Percentiles rank a stretch among this genome's conserved stretches.
phyloP scores from a whole-genome alignment of 345 rosid species.

The Triadica sebifera region DNA sequence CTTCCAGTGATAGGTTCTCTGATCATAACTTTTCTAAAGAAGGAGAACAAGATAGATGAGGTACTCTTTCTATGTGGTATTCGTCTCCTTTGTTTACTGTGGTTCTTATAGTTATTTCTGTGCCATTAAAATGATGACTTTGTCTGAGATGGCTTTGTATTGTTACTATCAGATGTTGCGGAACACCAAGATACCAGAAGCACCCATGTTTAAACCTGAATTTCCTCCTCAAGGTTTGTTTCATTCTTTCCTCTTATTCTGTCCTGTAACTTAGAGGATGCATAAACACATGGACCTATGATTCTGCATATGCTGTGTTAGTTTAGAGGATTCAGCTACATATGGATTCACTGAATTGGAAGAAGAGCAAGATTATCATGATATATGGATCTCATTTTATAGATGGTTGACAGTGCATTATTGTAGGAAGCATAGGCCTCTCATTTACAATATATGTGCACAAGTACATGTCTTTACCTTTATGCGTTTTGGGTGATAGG shows the following conservation, averaged over 20 bases:
- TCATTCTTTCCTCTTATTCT: background rate
- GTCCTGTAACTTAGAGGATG: background rate
- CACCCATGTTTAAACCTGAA: conserved; percentile 87
- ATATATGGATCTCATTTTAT: background rate
- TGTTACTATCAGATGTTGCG: conserved; percentile 49
- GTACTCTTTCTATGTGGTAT: conserved; percentile 26
- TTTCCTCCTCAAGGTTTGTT: conserved; percentile 72
- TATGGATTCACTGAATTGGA: background rate
- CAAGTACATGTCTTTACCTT: background rate
- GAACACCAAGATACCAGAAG: conserved; percentile 68
- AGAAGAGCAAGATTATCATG: background rate
- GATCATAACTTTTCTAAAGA: conserved; percentile 49
- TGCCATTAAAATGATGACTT: background rate
- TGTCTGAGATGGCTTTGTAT: background rate
- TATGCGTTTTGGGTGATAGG: too few species aligned
- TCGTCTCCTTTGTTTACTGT: background rate
- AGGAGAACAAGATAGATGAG: conserved; percentile 60
- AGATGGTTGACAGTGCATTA: background rate
- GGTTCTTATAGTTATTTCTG: too few species aligned
- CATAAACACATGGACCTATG: background rate
- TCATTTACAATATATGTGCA: background rate
- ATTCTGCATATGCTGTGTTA: too few species aligned
- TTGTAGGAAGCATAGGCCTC: background rate
- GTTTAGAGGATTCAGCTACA: background rate
- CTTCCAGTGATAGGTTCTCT: conserved; percentile 61